Percentiles rank a stretch among this genome's conserved stretches.
Conservation (phyloP, 2,329 filamentous ascomycete species). For the Sarocladiaceae sp. region DNA sequence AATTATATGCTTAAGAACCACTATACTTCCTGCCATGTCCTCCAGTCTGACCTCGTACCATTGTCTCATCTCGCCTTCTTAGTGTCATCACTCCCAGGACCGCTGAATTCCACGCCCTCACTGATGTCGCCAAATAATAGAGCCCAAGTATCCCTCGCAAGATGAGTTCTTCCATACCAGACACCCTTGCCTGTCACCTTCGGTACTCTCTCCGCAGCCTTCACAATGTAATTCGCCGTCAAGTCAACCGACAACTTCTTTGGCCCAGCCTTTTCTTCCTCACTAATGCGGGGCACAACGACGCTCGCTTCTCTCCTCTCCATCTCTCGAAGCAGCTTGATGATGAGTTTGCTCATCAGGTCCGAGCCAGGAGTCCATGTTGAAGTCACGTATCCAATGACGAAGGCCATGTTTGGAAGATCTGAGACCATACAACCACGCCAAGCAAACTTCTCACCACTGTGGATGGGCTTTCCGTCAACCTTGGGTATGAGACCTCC, state of each 20-base stretch:
- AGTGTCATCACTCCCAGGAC: conserved; percentile 12
- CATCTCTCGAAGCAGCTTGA: conserved; percentile 51
- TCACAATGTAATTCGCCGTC: conserved; percentile 30
- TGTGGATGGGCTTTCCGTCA: conserved; percentile 43
- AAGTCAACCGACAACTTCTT: conserved; percentile 21
- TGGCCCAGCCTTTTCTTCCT: conserved; percentile 16
- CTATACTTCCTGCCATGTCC: not conserved
- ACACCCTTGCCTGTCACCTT: conserved; percentile 28
- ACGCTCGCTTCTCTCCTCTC: conserved; percentile 37
- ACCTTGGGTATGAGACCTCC: conserved; percentile 46
- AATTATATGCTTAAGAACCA: not conserved
- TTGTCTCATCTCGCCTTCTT: conserved; percentile 17
- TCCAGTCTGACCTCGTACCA: not conserved
- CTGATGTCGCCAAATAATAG: conserved; percentile 25
- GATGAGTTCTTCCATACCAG: conserved; percentile 30
- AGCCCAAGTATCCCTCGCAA: conserved; percentile 25
- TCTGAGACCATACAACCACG: conserved; percentile 58
- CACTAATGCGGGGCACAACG: conserved; percentile 40
- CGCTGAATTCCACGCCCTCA: conserved; percentile 26
- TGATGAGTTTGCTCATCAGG: conserved; percentile 36
- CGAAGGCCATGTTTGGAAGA: conserved; percentile 54
- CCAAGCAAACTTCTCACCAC: conserved; percentile 51
- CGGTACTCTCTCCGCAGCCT: conserved; percentile 30
- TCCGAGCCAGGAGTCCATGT: conserved; percentile 61
- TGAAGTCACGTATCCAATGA: conserved; percentile 60